These are phyloP conservation scores for Ascoidea rubescens DNA, from an alignment of 805 yeast species.

Conservation along the genomic window DNA sequence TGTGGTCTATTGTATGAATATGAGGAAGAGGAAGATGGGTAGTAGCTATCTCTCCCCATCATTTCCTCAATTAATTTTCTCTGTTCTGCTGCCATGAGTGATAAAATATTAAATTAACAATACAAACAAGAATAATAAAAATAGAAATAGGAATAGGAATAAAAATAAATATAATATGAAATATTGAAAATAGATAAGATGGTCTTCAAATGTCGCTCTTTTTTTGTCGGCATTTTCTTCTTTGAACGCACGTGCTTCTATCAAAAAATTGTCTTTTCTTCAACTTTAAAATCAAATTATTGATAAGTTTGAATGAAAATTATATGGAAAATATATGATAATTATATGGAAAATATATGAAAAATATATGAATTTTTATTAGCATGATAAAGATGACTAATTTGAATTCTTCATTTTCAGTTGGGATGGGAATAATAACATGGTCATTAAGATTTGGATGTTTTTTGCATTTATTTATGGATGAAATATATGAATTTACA, in stretches of 20 bases:
- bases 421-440: no score
- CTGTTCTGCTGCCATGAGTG: conserved; percentile 10
- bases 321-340: no score
- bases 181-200: no score
- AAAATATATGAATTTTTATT: no score
- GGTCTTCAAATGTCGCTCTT: neutral
- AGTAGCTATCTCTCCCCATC: conserved; percentile 8
- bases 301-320: no score
- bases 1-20: conserved; percentile 12
- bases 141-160: no score
- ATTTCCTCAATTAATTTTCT: conserved; percentile 7
- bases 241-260: neutral
- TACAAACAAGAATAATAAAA: neutral
- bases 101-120: neutral
- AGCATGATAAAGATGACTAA: no score
- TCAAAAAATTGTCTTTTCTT: conserved; percentile 1
- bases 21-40: neutral
- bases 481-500: conserved; percentile 57
- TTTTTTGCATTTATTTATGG: conserved; percentile 44
- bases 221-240: neutral
- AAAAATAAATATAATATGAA: no score
- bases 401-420: no score
- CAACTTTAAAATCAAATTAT: neutral
- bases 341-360: no score
- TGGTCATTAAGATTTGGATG: neutral